Evolutionary conservation across 768 basidiomycete species (phyloP).

Genomic region (Macrolepiota dolichaula): DNA sequence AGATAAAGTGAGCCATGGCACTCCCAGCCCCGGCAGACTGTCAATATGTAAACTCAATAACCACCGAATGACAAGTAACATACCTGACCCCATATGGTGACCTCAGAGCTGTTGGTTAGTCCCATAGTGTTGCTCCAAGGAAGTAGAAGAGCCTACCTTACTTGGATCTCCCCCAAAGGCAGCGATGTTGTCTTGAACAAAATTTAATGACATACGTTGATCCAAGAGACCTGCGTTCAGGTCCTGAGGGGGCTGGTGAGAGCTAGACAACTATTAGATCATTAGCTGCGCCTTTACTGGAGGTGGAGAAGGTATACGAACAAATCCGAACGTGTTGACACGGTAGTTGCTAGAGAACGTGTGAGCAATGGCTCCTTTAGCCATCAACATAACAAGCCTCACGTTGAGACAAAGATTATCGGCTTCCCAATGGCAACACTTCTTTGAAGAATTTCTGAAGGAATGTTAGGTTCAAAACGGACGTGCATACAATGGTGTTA

Average conservation of each 20-base stretch:
- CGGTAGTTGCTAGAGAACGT: conserved; percentile 45
- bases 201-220: conserved; percentile 49
- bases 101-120: conserved; percentile 24
- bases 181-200: conserved; percentile 63
- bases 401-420: conserved; percentile 57
- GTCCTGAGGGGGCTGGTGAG: conserved; percentile 39
- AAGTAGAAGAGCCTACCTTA: conserved; percentile 21
- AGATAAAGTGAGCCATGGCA: conserved; percentile 45
- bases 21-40: conserved; percentile 53
- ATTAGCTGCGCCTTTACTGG: not conserved
- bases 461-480: not conserved
- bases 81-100: conserved; percentile 57
- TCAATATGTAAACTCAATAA: not conserved
- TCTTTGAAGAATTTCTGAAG: conserved; percentile 44
- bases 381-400: conserved; percentile 8
- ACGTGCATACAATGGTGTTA: not conserved
- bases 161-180: conserved; percentile 64
- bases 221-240: conserved; percentile 18
- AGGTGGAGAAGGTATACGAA: conserved; percentile 18
- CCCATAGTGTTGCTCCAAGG: not conserved
- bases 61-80: not conserved
- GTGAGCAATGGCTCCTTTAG: not conserved
- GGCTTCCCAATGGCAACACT: conserved; percentile 46
- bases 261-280: conserved; percentile 41
- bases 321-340: conserved; percentile 56